Conservation (phyloP, 805 yeast species). For the Kregervanrija pseudodelftensis region DNA sequence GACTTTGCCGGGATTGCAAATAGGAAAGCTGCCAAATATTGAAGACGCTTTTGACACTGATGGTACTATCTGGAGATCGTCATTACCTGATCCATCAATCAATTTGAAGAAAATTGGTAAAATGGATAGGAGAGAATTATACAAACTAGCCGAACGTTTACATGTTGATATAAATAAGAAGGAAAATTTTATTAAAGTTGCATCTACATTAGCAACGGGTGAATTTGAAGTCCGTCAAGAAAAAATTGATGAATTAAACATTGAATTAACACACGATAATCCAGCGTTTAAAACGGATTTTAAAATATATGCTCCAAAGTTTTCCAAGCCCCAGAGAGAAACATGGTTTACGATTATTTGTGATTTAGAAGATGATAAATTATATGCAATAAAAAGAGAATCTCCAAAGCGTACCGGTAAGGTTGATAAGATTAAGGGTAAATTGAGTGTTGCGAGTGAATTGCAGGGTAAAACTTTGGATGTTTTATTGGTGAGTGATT, state of each 20-base stretch:
- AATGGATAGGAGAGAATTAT: constrained; percentile 26
- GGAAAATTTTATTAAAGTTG: constrained; percentile 45
- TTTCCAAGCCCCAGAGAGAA: constrained; percentile 88
- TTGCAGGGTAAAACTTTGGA: constrained; percentile 38
- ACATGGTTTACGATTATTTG: constrained; percentile 78
- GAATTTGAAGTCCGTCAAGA: constrained; percentile 34
- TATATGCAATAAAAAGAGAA: constrained; percentile 66
- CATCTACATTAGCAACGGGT: constrained; percentile 58
- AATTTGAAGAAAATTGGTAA: constrained; percentile 38
- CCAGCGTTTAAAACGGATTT: constrained; percentile 47
- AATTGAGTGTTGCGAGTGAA: constrained; percentile 42
- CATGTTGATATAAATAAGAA: constrained; percentile 35
- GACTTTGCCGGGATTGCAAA: constrained; percentile 42
- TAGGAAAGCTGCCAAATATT: constrained; percentile 12
- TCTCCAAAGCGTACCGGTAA: constrained; percentile 41
- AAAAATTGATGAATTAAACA: constrained; percentile 26
- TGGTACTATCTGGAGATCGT: constrained; percentile 32
- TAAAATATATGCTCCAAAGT: constrained; percentile 67
- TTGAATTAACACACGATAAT: constrained; percentile 50
- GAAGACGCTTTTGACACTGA: constrained; percentile 20
- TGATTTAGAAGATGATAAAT: constrained; percentile 42
- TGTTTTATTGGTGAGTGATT: constrained; percentile 57
- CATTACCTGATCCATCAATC: constrained; percentile 11
- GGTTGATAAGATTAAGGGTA: constrained; percentile 35
- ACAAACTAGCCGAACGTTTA: constrained; percentile 30